Base-by-base conservation (phyloP, 2,329 filamentous ascomycete genomes). In the Aspergillus sergii region DNA sequence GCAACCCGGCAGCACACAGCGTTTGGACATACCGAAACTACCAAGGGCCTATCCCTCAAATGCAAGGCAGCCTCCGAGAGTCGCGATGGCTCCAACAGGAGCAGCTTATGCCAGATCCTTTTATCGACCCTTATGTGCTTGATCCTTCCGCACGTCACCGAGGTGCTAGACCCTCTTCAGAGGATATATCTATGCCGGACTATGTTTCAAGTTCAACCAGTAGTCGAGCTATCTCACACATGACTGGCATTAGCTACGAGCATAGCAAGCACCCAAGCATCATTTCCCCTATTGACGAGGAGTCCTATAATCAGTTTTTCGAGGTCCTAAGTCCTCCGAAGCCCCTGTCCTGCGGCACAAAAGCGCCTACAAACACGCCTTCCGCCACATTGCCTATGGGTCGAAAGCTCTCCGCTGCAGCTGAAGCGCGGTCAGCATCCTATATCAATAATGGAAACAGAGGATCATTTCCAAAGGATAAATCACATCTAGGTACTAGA, bases 131-230 rank as follows among this genome's bases (percentile, higher is more conserved):
- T n/a, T 73, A 72, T 19, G 62, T 72, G 61, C 65, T 69, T 21
- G 72, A 76, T 32, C 69, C 69, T 36, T 62, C 67, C 30, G 68
- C 71, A 45, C 70, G 68, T 3, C 71, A 75, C 46, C 70, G 75
- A 34, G 74, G 74, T 45, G 69, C 72, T 51, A 73, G 75, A 66
- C 76, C 79, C 62, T 76, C 74, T 54, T 70, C 80, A 64, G 76
- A 82, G 61, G 82, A 84, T 64, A 67, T 81, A 19, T 78, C 81
- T 30, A 84, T 84, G 83, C 79, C 80, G 6, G 83, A 84, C 64
- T 82, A 82, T 69, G 68, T 71, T n/a, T 80, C 76, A 34, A 80
- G 74, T 55, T 78, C 77, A 11, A 70, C 72, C 28, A 75, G 75
- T 66, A 82, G 79, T 61, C 77, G 77, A 43, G 73, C 72, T 12